Base-by-base conservation (phyloP, 1,139 yeast genomes). In the Debaryomyces singareniensis region DNA sequence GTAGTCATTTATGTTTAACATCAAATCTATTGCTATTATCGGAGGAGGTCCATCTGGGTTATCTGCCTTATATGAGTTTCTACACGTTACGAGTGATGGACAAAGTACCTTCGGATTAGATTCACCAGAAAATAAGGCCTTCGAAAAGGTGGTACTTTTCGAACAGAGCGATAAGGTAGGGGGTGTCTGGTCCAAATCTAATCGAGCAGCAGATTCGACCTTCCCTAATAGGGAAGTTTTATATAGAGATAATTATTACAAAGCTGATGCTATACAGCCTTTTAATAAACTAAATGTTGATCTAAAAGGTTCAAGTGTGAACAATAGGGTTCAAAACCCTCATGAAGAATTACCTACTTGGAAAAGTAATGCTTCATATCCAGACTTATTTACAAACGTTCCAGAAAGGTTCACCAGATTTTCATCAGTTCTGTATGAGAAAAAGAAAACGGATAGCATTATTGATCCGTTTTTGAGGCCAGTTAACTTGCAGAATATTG, bases 141-240 rank as follows among this genome's bases (percentile, higher is more conserved):
- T 26, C 35, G 25, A 25, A n/a, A 13, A 32, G 29, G n/a, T 31
- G 32, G 30, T 25, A 6, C 32, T 16, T 25, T 35, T 34, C 20
- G 37, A 35, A 18, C 29, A 25, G 15, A 31, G 16, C n/a, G 29
- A 18, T 24, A 29, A 16, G 27, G 32, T 14, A 14, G 35, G 31
- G 14, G 33, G 34, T 2, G 24, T 35, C 16, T 33, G 38, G 37
- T 14, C 33, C 4, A 10, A 14, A 5, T 20, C 29, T 13, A 25
- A 23, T 13, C 27, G 27, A 7, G 20, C 21, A 15, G 25, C 10
- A 4, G 31, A 24, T 13, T 14, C 23, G n/a, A 43, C 41, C 2
- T 39, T 50, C 4, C 65, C 64, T 11, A 59, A 62, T 0, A 59
- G 55, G 31, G 38, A 43, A 4, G 13, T 51, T 5, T 42, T 58